Conservation (phyloP, 768 basidiomycete species). For the Panellus pusillus region DNA sequence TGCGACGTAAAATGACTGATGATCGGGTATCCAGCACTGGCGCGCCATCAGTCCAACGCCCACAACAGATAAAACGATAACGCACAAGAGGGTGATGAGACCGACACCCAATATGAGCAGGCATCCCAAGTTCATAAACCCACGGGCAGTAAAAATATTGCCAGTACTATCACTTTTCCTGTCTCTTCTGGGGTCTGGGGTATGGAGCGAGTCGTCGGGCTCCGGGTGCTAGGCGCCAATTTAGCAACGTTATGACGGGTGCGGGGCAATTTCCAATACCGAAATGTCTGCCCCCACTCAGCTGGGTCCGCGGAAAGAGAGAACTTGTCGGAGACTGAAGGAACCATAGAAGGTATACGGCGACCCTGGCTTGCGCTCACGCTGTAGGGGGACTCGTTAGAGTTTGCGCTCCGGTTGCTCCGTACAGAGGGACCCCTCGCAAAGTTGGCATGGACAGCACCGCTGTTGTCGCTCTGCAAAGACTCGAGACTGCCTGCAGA, state of each 20-base stretch:
- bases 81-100: constrained; percentile 62
- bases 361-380: constrained; percentile 32
- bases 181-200: constrained; percentile 67
- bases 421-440: constrained; percentile 39
- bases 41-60: not conserved
- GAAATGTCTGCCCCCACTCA: constrained; percentile 69
- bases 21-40: constrained; percentile 64
- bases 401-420: constrained; percentile 37
- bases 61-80: constrained; percentile 5
- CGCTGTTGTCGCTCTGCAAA: constrained; percentile 23
- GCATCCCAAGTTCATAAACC: constrained; percentile 72
- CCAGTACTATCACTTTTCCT: constrained; percentile 57
- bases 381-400: constrained; percentile 41
- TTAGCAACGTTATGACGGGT: no score
- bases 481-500: constrained; percentile 22
- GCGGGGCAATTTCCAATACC: constrained; percentile 29
- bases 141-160: constrained; percentile 65
- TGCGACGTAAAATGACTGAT: constrained; percentile 54
- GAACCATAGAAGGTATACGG: constrained; percentile 27
- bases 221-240: constrained; percentile 37
- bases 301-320: constrained; percentile 73
- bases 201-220: constrained; percentile 72
- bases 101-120: constrained; percentile 54
- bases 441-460: constrained; percentile 44
- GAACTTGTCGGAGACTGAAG: constrained; percentile 69